Base-by-base conservation (phyloP, 2,329 filamentous ascomycete genomes). In the Purpureocillium lavendulum region DNA sequence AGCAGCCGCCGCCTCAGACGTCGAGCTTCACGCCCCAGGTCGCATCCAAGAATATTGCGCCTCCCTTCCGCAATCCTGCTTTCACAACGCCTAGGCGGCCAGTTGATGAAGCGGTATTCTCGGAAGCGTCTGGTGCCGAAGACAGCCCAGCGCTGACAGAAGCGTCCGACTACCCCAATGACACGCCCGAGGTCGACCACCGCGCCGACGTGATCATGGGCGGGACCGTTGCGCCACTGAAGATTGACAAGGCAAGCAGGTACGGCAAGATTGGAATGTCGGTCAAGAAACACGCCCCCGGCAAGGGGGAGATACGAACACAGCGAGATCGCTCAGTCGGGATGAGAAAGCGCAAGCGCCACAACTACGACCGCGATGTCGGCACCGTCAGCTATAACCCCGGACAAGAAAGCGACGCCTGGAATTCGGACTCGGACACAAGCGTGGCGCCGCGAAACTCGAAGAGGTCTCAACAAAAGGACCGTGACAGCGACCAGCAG, bases 51-150 rank as follows among this genome's bases (percentile, higher is more conserved):
- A 59, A 64, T 34, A 60, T 64, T 1, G 72, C 69, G 0, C 64
- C 73, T 12, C 64, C 69, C 1, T 82, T 82, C 45, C 72, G 77
- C 16, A 82, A 82, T 47, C 74, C 77, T 1, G 71, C 77, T 3
- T 82, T 82, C 46, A 80, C 73, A 2, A 82, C 78, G 0, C 78
- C 77, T 1, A 71, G 78, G 36, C 75, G 71, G 42, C 69, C 72
- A 0, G 64, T 73, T 43, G 75, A 80, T 29, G 66, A 74, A 28
- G 61, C 69, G 13, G 52, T 65, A 3, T 59, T 74, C 36, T 77
- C 75, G 4, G 76, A 80, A 50, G 61, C 64, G 31, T 80, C 75
- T 3, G 70, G 70, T 21, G 67, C 70, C 33, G 78, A 82, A 45
- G 73, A 75, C 14, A 82, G 77, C 45, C 78, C 78, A 14, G 73